A percentile compares a stretch with the other conserved stretches of the same genome.
These are phyloP conservation scores for Trypanosoma rangeli DNA, from an alignment of 208 protist genomes.

Conservation along the genomic window DNA sequence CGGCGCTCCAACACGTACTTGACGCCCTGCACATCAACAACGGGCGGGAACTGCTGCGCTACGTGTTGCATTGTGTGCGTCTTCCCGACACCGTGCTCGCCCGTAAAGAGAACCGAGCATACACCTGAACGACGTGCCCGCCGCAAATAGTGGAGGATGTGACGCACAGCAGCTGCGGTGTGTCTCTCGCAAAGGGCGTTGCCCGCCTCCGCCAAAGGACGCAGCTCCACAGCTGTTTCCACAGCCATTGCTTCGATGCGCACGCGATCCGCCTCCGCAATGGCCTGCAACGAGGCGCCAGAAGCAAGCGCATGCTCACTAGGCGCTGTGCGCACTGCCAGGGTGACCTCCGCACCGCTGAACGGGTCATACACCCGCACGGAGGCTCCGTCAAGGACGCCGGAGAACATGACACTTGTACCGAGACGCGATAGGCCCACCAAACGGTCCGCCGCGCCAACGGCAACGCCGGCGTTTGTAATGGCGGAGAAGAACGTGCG, in stretches of 20 bases:
- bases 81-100: constrained; percentile 25
- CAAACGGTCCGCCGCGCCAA: constrained; percentile 9
- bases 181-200: constrained; percentile 1
- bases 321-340: background rate
- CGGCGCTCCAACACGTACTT: constrained; percentile 41
- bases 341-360: constrained; percentile 11
- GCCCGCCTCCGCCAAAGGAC: background rate
- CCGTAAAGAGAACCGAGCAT: constrained; percentile 28
- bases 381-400: background rate
- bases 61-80: constrained; percentile 9
- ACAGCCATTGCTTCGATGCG: constrained; percentile 11
- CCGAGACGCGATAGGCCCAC: constrained; percentile 63
- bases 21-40: constrained; percentile 5
- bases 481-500: constrained; percentile 53
- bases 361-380: constrained; percentile 52
- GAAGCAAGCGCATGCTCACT: constrained; percentile 8
- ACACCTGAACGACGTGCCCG: background rate
- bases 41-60: background rate
- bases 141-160: constrained; percentile 16
- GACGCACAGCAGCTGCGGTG: background rate
- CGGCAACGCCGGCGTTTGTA: constrained; percentile 28
- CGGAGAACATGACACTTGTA: constrained; percentile 46
- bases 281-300: constrained; percentile 12
- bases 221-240: background rate
- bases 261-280: constrained; percentile 21